Base-by-base conservation (phyloP, 805 yeast genomes). In the Candida pseudoglaebosa region DNA sequence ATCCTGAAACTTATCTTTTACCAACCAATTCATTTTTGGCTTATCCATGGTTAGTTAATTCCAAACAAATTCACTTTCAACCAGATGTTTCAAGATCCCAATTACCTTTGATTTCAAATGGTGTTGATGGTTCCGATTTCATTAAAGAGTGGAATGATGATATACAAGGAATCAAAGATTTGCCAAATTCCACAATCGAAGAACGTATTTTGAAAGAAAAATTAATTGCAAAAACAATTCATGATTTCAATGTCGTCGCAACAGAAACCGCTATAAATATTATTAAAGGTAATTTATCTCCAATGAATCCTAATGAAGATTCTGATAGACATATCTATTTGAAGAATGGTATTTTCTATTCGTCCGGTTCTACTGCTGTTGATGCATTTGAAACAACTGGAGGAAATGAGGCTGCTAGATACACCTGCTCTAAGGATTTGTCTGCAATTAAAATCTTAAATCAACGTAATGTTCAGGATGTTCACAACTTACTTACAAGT, bases 81-180 rank as follows among this genome's bases (percentile, higher is more conserved):
- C 77, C 88, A 4, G 95, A 86, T 52, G 52, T 74, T 35, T 75
- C 80, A 17, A 70, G 82, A 46, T 59, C 80, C 24, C 93, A 84
- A 62, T 64, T 71, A 37, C 75, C 61, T 45, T 67, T 67, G 36
- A 62, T 80, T 32, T 51, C 61, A 31, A 74, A 76, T 46, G 85
- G 85, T 28, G 69, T 73, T 17, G 84, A 78, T 46, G 84, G 81
- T 30, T 72, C 75, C 20, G 81, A 75, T 36, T 56, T 64, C 15
- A 61, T 65, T 30, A 82, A 82, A 52, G 96, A 91, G 52, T 90
- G 95, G 85, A 89, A 89, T 58, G 95, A 84, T 48, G 97, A 93
- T 50, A 80, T 80, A 54, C 98, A 93, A 67, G 72, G 87, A 2
- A 72, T 87, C 34, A 77, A 79, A 45, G 96, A 89, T 47, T 70